Conservation (phyloP, 345 rosid genomes). For the Populus deltoides region DNA sequence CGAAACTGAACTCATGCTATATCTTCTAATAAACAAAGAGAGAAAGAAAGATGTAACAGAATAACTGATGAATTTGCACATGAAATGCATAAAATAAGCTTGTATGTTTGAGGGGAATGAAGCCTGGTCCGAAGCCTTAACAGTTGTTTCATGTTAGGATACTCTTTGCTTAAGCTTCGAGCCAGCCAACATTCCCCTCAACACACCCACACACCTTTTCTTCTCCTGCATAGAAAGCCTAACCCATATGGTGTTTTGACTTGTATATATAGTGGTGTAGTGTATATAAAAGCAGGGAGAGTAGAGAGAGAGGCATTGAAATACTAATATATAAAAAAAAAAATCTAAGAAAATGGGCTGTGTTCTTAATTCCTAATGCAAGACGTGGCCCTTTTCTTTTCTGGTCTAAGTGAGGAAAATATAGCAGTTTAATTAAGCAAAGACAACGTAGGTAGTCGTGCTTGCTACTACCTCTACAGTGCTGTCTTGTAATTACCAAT, state of each 20-base stretch:
- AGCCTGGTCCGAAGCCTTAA: constrained; percentile 47
- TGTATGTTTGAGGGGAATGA: constrained; percentile 42
- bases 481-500: too few species aligned
- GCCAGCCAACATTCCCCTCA: constrained; percentile 2
- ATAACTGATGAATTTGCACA: background rate
- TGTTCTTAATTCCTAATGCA: too few species aligned
- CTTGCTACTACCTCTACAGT: too few species aligned
- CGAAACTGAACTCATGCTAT: background rate
- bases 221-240: background rate
- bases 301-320: background rate
- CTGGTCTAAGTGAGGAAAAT: too few species aligned
- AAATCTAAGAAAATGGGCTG: too few species aligned
- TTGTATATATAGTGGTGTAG: background rate
- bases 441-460: too few species aligned
- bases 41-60: background rate
- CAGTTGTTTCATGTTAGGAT: background rate
- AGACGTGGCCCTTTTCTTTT: too few species aligned
- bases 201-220: background rate
- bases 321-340: background rate
- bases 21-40: background rate
- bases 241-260: background rate
- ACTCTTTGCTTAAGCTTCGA: background rate
- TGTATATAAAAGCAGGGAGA: background rate
- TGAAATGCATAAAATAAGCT: background rate
- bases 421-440: too few species aligned